Evolutionary conservation across 169 alveolate genomes (phyloP), one percentile per base, ranked within the genome.

Genomic region (Cryptosporidium meleagridis): DNA sequence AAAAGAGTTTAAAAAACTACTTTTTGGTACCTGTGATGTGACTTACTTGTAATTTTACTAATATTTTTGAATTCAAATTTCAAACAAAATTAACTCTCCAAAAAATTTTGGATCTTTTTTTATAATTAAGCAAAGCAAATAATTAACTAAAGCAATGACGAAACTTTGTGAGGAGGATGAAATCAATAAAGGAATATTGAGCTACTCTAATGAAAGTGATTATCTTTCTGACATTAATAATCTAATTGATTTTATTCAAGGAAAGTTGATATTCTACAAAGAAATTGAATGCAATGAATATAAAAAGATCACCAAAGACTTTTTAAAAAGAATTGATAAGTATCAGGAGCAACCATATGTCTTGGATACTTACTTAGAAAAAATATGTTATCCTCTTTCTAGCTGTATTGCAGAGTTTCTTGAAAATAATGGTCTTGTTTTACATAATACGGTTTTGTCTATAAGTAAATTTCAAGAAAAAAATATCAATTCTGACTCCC

Each of bases 321-420:
- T 80, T 80, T 35, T 45, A 4, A 62, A 44, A 16, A 12, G 21
- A 44, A 14, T 80, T 12, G 67, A 80, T 18, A 80, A 62, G 8
- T 80, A 80, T 59, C 89, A 80, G 23, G 89, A 80, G 21, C 75
- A 80, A 31, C 89, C 89, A 39, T 80, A 80, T 67, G 55, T 80
- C 9, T 26, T 80, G 14, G 89, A 80, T 21, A 62, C 69, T 1
- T 80, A 80, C 59, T 65, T 80, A 9, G 89, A 80, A 23, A 80
- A 31, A 18, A 5, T 59, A 37, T 80, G 89, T 29, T 39, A 9
- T 26, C 89, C 89, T 23, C 41, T 80, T 21, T 35, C 89, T 39
- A 80, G 62, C 26, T 41, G 58, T n/a, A 16, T 80, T 3, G 59
- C 73, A 16, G 65, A 62, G 18, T 59, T 62, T 45, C 23, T 80